Conservation (phyloP, 805 yeast genomes). For the Torulaspora delbrueckii region DNA sequence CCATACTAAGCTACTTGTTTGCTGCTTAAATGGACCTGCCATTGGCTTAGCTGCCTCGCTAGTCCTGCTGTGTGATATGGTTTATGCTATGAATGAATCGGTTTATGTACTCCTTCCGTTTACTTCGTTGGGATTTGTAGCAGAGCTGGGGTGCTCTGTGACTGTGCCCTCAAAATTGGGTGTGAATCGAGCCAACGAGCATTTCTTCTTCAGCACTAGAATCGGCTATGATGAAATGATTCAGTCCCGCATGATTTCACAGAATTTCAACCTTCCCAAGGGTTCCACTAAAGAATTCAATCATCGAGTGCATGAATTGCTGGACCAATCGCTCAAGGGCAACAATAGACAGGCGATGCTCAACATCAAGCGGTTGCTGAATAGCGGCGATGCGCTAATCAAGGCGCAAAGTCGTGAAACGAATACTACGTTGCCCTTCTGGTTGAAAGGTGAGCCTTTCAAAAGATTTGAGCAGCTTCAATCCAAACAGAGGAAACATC, state of each 20-base stretch:
- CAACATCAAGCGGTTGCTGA: constrained; percentile 41
- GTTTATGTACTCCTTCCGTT: constrained; percentile 69
- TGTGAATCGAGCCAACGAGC: constrained; percentile 66
- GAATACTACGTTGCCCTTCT: constrained; percentile 24
- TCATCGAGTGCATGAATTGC: constrained; percentile 39
- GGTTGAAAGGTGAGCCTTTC: constrained; percentile 27
- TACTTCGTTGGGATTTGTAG: constrained; percentile 72
- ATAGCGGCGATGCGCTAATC: constrained; percentile 11
- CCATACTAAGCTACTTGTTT: constrained; percentile 65
- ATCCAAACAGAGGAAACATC: constrained; percentile 16
- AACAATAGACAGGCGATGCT: constrained; percentile 35
- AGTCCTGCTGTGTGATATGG: constrained; percentile 65
- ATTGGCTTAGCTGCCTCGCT: constrained; percentile 72
- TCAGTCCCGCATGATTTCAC: constrained; percentile 55
- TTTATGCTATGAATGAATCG: constrained; percentile 57
- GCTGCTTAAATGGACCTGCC: constrained; percentile 82
- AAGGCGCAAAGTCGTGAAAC: constrained; percentile 22
- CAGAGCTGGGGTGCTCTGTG: constrained; percentile 72
- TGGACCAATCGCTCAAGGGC: constrained; percentile 33
- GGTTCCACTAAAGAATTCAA: constrained; percentile 44
- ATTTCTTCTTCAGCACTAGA: constrained; percentile 63
- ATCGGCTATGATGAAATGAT: constrained; percentile 51
- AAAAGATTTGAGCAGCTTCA: constrained; percentile 20
- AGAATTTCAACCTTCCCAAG: constrained; percentile 41
- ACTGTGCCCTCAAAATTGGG: constrained; percentile 69